Evolutionary conservation across 1,139 yeast genomes (phyloP), one percentile per base, ranked within the genome.

Genomic region (Insectozyma bohioensis): DNA sequence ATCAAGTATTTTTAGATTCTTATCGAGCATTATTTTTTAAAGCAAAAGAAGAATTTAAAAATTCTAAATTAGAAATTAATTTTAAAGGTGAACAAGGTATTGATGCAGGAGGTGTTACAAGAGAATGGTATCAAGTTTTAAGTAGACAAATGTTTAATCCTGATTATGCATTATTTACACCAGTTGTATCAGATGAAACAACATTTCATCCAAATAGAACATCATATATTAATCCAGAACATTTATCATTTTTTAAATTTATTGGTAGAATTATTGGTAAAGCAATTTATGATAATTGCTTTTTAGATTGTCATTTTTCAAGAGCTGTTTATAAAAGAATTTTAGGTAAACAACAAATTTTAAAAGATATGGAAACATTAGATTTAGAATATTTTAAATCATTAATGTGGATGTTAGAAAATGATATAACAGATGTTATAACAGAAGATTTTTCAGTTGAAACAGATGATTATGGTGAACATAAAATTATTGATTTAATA

Each of bases 101-200:
- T 31, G 99, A 94, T 68, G 98, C 97, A 3, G 99, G 99, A 47
- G 99, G 99, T 33, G 83, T 94, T 14, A 87, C 97, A 0, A 72
- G 98, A 51, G 99, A 94, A 57, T 94, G 98, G 98, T 90, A 83
- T 52, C 97, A 88, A 54, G 95, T 90, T 7, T 63, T 94, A 37
- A 83, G 97, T 0, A 71, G 97, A 41, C 97, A 92, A 58, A 90
- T 94, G 86, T 88, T 92, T 61, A 90, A 92, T 53, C 95, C 98
- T 0, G 96, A 88, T 51, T 90, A 90, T 63, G 97, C 97, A 0
- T 64, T 94, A 40, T 94, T 92, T 54, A 72, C 85, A 0, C 97
- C 98, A 0, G 95, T 88, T 33, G 87, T 95, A 0, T 78, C 95
- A 2, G 98, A 92, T 53, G 82, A 83, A 41, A 87, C 95, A 0